Base-by-base conservation (phyloP, 2,329 filamentous ascomycete genomes). In the Ceratocystis smalleyi region DNA sequence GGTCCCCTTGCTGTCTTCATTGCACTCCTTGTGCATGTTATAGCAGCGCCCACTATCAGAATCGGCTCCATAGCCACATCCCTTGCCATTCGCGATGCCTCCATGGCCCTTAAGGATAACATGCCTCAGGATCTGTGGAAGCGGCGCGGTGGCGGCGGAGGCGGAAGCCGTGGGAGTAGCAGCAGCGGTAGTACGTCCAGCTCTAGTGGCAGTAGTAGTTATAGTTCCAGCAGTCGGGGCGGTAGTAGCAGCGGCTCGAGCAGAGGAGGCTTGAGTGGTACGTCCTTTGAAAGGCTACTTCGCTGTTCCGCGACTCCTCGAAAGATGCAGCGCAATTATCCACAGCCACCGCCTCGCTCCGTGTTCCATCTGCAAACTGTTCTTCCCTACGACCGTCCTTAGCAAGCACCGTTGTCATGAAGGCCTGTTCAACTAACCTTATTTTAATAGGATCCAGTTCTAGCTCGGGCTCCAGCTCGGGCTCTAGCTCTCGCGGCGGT, bases 101-200 rank as follows among this genome's bases (percentile, higher is more conserved):
- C 61, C 7, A 17, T 22, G 10, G 12, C 10, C 1, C 5, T 30
- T 17, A 32, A 55, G 19, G 32, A 54, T 43, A 35, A n/a, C 30
- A 7, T 54, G 2, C 24, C 22, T 63, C 1, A 30, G 2, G 54
- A 57, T 40, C 72, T 85, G 24, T 83, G 77, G 75, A 84, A 83
- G 75, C 78, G 83, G 68, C 81, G 81, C 69, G 83, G 83, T 43
- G 83, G 83, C 59, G 83, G 82, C 5, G 81, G 80, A 7, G 74
- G 79, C 10, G 79, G 81, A 60, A 75, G 77, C 19, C 73, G 77
- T 65, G 77, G 78, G 8, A 73, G 74, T 17, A 69, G 73, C 30
- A 69, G 74, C 40, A 12, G 35, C 1, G 10, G 35, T 40, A 15
- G 35, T 40, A 40, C 2, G 35, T 40, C 35, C 12, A 1, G 35